Evolutionary conservation across 2,329 filamentous ascomycete genomes (phyloP), one percentile per base, ranked within the genome.

Genomic region (Aschersonia sp.): DNA sequence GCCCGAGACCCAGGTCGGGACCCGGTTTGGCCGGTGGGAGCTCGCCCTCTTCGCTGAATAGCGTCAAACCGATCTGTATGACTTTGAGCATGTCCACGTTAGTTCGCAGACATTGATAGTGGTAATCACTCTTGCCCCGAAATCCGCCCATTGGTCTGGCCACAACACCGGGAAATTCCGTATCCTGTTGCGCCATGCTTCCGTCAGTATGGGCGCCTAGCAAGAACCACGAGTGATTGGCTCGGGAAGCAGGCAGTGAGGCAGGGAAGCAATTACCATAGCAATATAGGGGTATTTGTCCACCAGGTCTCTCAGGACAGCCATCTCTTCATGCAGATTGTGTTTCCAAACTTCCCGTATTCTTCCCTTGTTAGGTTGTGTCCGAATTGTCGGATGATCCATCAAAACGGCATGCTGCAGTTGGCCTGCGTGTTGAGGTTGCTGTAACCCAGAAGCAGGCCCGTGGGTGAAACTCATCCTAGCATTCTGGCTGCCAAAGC

Each of bases 21-120:
- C 70, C 68, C 30, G 81, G 78, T 53, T 82, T 79, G 9, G 84
- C 73, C 3, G 87, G 86, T 1, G 87, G 87, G 2, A 87, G 79
- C 55, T 97, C 87, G 51, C 92, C 92, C 52, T 95, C 83, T 50
- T 88, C 77, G 53, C 87, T 89, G 70, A 96, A 97, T 12, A 98
- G 72, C 4, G 90, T 94, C 57, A 98, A 83, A 50, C 92, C 92
- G 49, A 98, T 83, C 63, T 98, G 92, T 54, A 98, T 97, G 56
- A 97, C 89, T 64, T 94, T 96, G 58, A 98, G 78, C 60, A 98
- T 80, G 62, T 98, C 92, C 59, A 98, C 92, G 62, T 98, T 98
- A 57, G 88, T 94, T 52, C 92, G 85, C 44, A 98, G 75, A 51
- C 90, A 97, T 71, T 98, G 92, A 68, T 98, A 98, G 63, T 98